phyloP scores from a whole-genome alignment of 1,139 yeast species.

The Candida freyschussii region DNA sequence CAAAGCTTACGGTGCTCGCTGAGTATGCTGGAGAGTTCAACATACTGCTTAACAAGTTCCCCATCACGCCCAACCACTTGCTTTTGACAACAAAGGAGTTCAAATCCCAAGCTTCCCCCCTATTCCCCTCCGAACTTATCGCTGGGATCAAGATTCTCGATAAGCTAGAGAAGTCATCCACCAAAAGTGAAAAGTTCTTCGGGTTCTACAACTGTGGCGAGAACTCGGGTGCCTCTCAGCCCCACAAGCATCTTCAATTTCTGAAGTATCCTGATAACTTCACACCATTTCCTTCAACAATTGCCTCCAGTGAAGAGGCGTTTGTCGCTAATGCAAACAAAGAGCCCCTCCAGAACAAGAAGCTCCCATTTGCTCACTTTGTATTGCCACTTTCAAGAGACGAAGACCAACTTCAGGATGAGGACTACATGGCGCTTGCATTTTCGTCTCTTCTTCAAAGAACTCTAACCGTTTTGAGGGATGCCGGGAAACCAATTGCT shows the following conservation, averaged over 20 bases:
- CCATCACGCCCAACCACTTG: slow-evolving; percentile 75
- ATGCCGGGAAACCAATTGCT: slow-evolving; percentile 46
- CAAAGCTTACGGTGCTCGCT: slow-evolving; percentile 59
- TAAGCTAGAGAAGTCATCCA: slow-evolving; percentile 33
- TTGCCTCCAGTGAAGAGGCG: slow-evolving; percentile 43
- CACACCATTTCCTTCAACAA: slow-evolving; percentile 53
- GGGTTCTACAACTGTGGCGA: slow-evolving; percentile 89
- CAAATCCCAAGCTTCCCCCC: slow-evolving; percentile 65
- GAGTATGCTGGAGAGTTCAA: slow-evolving; percentile 53
- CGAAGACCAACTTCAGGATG: slow-evolving; percentile 41
- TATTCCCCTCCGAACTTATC: slow-evolving; percentile 61
- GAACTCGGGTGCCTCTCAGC: slow-evolving; percentile 86
- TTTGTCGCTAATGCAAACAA: slow-evolving; percentile 47
- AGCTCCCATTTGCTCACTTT: slow-evolving; percentile 79
- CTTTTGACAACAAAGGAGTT: slow-evolving; percentile 71
- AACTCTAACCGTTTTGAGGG: slow-evolving; percentile 59
- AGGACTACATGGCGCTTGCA: slow-evolving; percentile 52
- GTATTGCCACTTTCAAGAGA: slow-evolving; percentile 58
- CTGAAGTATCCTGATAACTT: slow-evolving; percentile 62
- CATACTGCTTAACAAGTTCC: slow-evolving; percentile 78
- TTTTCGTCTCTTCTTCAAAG: slow-evolving; percentile 71
- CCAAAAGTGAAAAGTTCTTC: slow-evolving; percentile 42
- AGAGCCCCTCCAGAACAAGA: slow-evolving; percentile 58
- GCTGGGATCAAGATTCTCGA: slow-evolving; percentile 52
- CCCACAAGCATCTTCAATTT: slow-evolving; percentile 89